phyloP scores from a whole-genome alignment of 2,329 filamentous ascomycete species.

The Akanthomyces dipterigenus region DNA sequence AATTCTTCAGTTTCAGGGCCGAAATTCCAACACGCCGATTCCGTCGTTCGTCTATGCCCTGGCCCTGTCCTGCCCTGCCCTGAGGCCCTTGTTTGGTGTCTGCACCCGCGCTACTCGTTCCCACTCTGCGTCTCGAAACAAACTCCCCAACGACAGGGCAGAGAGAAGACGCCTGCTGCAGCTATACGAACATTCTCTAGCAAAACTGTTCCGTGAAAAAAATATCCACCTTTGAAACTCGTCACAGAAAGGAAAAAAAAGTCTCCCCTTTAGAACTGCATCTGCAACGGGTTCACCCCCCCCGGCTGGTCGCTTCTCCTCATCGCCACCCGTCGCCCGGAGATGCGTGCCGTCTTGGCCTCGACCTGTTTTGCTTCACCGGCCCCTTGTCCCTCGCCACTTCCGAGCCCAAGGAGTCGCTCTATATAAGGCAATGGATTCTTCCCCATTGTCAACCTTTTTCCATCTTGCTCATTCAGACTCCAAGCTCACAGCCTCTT shows the following conservation, averaged over 20 bases:
- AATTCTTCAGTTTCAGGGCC: not conserved
- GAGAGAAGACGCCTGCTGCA: not conserved
- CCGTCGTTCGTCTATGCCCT: not conserved
- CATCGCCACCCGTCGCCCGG: not conserved
- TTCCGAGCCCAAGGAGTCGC: not conserved
- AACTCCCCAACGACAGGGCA: not conserved
- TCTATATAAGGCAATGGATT: not conserved
- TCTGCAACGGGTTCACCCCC: not conserved
- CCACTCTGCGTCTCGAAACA: slow-evolving; percentile 1
- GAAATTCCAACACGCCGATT: not conserved
- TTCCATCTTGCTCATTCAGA: slow-evolving; percentile 4
- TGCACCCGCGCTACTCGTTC: not conserved
- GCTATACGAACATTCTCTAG: not conserved
- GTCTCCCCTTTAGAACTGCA: not conserved
- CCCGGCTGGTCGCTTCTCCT: too few relatives aligned
- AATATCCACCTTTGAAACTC: slow-evolving; percentile 2
- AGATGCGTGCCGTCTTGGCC: not conserved
- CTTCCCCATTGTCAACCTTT: not conserved
- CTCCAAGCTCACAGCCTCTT: not conserved
- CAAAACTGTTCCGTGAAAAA: not conserved
- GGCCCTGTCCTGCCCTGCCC: not conserved
- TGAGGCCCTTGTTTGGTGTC: too few relatives aligned
- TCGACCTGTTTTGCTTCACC: not conserved
- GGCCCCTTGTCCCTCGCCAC: not conserved
- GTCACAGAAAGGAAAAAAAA: not conserved